Evolutionary conservation across 1,284 basidiomycete genomes (phyloP).

Genomic region (Termitomyces sp.): DNA sequence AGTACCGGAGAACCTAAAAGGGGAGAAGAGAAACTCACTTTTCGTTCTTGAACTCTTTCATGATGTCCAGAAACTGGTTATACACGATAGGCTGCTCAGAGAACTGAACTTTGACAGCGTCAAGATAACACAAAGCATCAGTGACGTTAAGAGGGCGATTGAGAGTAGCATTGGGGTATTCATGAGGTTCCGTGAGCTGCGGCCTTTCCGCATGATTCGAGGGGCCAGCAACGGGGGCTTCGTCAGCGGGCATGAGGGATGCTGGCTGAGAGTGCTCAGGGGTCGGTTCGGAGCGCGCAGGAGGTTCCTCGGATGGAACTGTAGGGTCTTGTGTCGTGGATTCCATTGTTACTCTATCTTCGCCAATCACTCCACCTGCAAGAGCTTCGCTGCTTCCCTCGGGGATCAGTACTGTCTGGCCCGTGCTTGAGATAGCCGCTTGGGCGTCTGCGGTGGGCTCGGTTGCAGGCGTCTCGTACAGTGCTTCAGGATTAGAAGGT

Average conservation of each 20-base stretch:
- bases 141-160: constrained; percentile 68
- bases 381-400: constrained; percentile 14
- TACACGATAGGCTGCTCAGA: constrained; percentile 87
- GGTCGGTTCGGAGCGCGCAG: constrained; percentile 10
- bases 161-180: constrained; percentile 10
- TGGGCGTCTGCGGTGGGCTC: not conserved
- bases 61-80: constrained; percentile 93
- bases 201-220: constrained; percentile 1
- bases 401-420: not conserved
- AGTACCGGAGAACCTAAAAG: not conserved
- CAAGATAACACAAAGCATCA: constrained; percentile 92
- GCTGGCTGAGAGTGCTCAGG: constrained; percentile 7
- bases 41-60: constrained; percentile 97
- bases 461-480: not conserved
- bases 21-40: constrained; percentile 45
- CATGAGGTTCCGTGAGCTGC: constrained; percentile 9
- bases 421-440: not conserved
- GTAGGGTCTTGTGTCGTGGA: constrained; percentile 5
- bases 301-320: constrained; percentile 10
- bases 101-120: constrained; percentile 90
- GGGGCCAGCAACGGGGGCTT: constrained; percentile 7
- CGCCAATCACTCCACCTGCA: constrained; percentile 11
- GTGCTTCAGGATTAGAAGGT: not conserved
- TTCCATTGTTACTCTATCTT: constrained; percentile 8
- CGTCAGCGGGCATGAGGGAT: constrained; percentile 15